Conservation (phyloP, 2,329 filamentous ascomycete genomes). For the Colletotrichum salicis region DNA sequence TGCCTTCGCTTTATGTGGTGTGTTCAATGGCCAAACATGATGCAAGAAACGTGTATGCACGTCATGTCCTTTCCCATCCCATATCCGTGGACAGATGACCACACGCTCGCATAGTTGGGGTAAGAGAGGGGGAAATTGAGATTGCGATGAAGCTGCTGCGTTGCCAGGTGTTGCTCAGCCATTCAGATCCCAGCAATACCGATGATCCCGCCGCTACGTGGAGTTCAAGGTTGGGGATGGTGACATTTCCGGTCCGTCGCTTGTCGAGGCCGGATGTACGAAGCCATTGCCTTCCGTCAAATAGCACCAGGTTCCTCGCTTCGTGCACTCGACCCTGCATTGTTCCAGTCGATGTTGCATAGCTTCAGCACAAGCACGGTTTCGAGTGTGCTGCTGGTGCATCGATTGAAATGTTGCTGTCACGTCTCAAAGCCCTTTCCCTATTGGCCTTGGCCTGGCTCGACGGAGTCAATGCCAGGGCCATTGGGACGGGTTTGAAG, state of each 20-base stretch:
- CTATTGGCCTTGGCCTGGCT: conserved; percentile 19
- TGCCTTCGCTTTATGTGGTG: not conserved
- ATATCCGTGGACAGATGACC: not conserved
- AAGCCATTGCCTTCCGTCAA: not conserved
- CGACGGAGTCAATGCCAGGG: conserved; percentile 10
- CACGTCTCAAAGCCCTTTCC: conserved; percentile 17
- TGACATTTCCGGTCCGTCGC: conserved; percentile 8
- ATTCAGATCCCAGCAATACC: conserved; percentile 31
- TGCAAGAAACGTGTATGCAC: conserved; percentile 12
- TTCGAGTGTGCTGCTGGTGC: not conserved
- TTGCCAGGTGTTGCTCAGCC: conserved; percentile 23
- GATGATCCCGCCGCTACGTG: conserved; percentile 17
- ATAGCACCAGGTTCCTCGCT: conserved; percentile 1
- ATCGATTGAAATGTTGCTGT: conserved; percentile 25
- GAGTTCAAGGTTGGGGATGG: conserved; percentile 2
- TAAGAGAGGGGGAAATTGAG: conserved; percentile 14
- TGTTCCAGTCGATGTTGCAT: not conserved
- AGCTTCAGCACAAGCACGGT: not conserved
- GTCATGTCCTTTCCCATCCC: not conserved
- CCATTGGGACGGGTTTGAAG: conserved; percentile 5
- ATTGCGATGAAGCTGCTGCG: not conserved
- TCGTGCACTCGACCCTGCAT: not conserved
- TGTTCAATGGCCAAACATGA: not conserved
- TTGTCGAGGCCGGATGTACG: not conserved
- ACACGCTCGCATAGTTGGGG: not conserved